Evolutionary conservation across 2,329 filamentous ascomycete species (phyloP).

Genomic region (Alternaria gansuensis): DNA sequence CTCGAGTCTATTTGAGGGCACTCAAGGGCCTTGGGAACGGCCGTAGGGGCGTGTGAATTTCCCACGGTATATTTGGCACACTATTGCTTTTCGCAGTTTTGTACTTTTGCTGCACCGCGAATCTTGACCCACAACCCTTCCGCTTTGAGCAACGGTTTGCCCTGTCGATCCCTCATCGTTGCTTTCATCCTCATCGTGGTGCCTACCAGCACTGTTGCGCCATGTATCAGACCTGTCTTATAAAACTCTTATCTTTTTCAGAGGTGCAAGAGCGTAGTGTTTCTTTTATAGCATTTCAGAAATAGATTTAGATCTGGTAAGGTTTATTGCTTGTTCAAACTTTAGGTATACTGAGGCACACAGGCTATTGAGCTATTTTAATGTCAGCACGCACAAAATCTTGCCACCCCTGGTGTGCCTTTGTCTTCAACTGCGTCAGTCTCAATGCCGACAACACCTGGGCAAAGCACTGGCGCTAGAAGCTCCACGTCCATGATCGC

Average conservation of each 20-base stretch:
- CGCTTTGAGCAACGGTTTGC: slow-evolving; percentile 32
- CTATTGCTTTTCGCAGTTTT: background rate
- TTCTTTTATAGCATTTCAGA: too few relatives aligned
- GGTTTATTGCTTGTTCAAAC: too few relatives aligned
- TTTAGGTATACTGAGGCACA: too few relatives aligned
- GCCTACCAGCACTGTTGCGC: too few relatives aligned
- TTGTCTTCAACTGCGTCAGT: slow-evolving; percentile 32
- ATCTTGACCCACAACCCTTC: slow-evolving; percentile 37
- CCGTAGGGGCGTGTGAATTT: background rate
- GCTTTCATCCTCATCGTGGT: slow-evolving; percentile 35
- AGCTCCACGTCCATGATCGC: slow-evolving; percentile 38
- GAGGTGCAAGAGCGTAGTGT: too few relatives aligned
- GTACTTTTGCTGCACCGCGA: slow-evolving; percentile 31
- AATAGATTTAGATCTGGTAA: too few relatives aligned
- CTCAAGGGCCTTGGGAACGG: background rate
- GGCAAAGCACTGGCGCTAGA: slow-evolving; percentile 35
- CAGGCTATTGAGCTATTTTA: too few relatives aligned
- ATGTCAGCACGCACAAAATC: too few relatives aligned
- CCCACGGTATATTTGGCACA: slow-evolving; percentile 1
- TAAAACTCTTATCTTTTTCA: too few relatives aligned
- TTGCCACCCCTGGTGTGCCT: background rate
- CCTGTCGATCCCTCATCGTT: slow-evolving; percentile 38
- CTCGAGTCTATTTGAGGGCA: background rate
- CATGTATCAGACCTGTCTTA: too few relatives aligned
- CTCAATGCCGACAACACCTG: slow-evolving; percentile 39